phyloP scores from a whole-genome alignment of 225 moss, liverwort and hornwort genomes.

The Antitrichia curtipendula region DNA sequence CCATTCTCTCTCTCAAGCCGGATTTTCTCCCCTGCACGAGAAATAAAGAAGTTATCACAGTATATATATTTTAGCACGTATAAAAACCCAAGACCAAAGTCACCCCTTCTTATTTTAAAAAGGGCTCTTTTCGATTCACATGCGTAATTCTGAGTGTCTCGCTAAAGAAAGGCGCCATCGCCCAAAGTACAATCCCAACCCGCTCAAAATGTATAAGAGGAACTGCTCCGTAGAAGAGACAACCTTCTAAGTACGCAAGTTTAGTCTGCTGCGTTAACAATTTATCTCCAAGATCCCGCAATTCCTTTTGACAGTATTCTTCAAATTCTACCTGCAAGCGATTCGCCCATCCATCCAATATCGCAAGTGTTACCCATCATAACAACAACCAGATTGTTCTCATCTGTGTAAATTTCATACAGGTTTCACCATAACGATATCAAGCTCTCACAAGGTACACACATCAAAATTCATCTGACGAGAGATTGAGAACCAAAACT shows the following conservation, averaged over 20 bases:
- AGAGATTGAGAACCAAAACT: conserved; percentile 12
- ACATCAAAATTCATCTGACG: background rate
- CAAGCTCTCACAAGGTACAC: background rate
- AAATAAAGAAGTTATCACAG: background rate
- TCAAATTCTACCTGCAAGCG: conserved; percentile 20
- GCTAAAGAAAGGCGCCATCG: background rate
- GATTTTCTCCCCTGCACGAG: conserved; percentile 24
- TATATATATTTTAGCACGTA: background rate
- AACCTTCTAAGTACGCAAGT: conserved; percentile 57
- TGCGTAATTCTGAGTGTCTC: background rate
- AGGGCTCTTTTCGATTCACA: background rate
- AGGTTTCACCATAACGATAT: background rate
- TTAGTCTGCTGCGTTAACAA: conserved; percentile 45
- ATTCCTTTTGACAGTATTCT: conserved; percentile 22
- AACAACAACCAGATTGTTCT: background rate
- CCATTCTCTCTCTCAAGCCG: conserved; percentile 33
- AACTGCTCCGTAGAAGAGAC: background rate
- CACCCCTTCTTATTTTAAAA: background rate
- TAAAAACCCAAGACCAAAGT: background rate
- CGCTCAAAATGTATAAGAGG: background rate
- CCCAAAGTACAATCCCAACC: background rate
- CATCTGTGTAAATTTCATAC: background rate
- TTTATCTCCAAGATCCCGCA: conserved; percentile 39
- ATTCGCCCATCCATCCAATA: conserved; percentile 6
- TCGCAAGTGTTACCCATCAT: background rate